Conservation (phyloP, 2,329 filamentous ascomycete species). For the Microdochium bolleyi region DNA sequence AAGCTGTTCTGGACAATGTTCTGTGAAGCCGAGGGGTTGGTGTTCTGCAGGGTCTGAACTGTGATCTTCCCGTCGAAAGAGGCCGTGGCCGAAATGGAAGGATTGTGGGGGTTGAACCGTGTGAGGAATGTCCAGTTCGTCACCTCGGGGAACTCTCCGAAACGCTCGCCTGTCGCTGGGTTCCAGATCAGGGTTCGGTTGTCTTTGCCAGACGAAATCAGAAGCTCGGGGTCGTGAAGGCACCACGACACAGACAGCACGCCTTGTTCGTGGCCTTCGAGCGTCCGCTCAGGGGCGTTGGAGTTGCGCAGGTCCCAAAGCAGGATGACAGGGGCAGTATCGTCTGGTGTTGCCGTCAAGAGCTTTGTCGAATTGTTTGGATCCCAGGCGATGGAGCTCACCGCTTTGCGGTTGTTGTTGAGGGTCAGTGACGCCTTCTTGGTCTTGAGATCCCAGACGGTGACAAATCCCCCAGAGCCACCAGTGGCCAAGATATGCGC, state of each 20-base stretch:
- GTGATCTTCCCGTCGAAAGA: constrained; percentile 97
- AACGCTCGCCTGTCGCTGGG: constrained; percentile 77
- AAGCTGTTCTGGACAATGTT: constrained; percentile 58
- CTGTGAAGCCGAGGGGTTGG: constrained; percentile 68
- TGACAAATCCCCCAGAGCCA: constrained; percentile 88
- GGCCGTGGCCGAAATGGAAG: constrained; percentile 84
- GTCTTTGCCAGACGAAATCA: constrained; percentile 93
- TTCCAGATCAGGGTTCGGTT: constrained; percentile 96
- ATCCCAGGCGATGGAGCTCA: constrained; percentile 96
- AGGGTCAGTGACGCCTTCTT: constrained; percentile 96
- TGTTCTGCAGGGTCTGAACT: constrained; percentile 90
- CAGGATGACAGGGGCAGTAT: constrained; percentile 79
- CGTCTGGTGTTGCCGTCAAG: constrained; percentile 83
- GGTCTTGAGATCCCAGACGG: constrained; percentile 96
- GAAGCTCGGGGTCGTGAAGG: constrained; percentile 75
- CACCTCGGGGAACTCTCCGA: constrained; percentile 91
- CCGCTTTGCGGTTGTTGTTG: constrained; percentile 89
- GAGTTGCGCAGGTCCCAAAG: constrained; percentile 96
- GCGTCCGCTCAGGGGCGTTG: constrained; percentile 81
- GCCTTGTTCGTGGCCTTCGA: constrained; percentile 90
- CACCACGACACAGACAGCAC: constrained; percentile 96
- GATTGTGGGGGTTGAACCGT: constrained; percentile 88
- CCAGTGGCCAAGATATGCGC: constrained; percentile 93
- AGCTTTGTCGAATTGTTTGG: constrained; percentile 92
- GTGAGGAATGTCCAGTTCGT: constrained; percentile 99